Conservation (phyloP, 306 rosid species). For the Rosa rugosa region DNA sequence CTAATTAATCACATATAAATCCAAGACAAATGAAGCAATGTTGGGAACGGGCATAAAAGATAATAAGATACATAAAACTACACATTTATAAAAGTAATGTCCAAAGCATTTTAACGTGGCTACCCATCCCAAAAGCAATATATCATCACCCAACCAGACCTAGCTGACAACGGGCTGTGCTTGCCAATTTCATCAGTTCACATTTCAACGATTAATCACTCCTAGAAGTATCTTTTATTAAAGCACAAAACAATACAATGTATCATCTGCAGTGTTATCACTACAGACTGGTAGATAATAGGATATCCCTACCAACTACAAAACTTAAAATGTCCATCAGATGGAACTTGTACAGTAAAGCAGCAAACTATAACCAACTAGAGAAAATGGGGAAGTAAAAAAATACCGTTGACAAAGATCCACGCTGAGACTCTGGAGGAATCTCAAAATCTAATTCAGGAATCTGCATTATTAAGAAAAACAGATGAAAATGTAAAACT, state of each 20-base stretch:
- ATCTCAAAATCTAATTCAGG: conserved; percentile 93
- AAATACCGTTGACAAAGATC: conserved; percentile 81
- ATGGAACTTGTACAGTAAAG: background rate
- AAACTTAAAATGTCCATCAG: background rate
- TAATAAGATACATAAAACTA: background rate
- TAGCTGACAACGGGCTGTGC: background rate
- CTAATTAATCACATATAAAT: conserved; percentile 39
- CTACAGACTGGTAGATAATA: background rate
- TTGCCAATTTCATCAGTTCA: background rate
- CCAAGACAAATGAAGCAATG: background rate
- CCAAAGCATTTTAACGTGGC: background rate
- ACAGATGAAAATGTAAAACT: conserved; percentile 14
- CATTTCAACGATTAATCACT: background rate
- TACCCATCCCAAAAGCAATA: background rate
- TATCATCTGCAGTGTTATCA: background rate
- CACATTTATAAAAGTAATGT: background rate
- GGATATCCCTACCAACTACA: background rate
- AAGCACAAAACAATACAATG: background rate
- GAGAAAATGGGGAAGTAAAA: conserved; percentile 5
- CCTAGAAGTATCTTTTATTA: background rate
- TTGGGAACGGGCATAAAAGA: background rate
- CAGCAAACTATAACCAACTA: background rate
- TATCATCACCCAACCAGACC: background rate
- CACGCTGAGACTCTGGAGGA: conserved; percentile 95
- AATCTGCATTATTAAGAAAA: conserved; percentile 50